phyloP scores from a whole-genome alignment of 805 yeast species.

The Cyberlindnera japonica region DNA sequence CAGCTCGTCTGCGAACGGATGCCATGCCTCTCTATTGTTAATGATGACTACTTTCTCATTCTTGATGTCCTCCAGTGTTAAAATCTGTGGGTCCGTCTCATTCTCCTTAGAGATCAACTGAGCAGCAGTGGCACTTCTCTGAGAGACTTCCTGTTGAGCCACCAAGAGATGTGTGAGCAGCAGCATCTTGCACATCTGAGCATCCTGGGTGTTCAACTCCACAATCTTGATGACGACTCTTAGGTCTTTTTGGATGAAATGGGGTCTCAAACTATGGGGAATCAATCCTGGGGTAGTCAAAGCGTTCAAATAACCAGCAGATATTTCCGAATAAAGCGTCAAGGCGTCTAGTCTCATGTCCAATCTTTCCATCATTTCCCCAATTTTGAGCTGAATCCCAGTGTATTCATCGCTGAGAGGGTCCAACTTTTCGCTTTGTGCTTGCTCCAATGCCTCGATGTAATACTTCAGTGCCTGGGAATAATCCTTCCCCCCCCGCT shows the following conservation, averaged over 20 bases:
- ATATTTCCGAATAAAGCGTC: constrained; percentile 62
- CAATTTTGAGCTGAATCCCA: constrained; percentile 83
- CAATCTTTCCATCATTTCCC: constrained; percentile 79
- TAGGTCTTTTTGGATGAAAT: constrained; percentile 64
- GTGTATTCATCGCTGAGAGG: constrained; percentile 76
- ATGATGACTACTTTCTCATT: constrained; percentile 17
- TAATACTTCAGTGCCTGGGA: constrained; percentile 67
- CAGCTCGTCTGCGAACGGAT: constrained; percentile 71
- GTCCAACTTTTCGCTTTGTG: constrained; percentile 52
- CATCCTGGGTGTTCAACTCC: constrained; percentile 47
- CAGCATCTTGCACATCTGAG: constrained; percentile 50
- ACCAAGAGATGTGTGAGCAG: constrained; percentile 58
- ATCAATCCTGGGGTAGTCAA: constrained; percentile 40
- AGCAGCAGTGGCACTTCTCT: constrained; percentile 34
- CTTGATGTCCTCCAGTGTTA: constrained; percentile 3
- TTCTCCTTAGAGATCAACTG: constrained; percentile 28
- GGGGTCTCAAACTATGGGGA: constrained; percentile 40
- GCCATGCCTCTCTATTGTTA: constrained; percentile 54
- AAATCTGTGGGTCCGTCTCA: constrained; percentile 8
- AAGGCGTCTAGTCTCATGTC: constrained; percentile 60
- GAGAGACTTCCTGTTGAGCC: constrained; percentile 63
- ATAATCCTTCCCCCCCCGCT: constrained; percentile 53
- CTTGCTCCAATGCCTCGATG: constrained; percentile 66
- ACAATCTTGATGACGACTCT: constrained; percentile 65
- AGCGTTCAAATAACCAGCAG: constrained; percentile 53